Base-by-base conservation (phyloP, 106 monocot genomes). In the Alisma plantagoaquatica region DNA sequence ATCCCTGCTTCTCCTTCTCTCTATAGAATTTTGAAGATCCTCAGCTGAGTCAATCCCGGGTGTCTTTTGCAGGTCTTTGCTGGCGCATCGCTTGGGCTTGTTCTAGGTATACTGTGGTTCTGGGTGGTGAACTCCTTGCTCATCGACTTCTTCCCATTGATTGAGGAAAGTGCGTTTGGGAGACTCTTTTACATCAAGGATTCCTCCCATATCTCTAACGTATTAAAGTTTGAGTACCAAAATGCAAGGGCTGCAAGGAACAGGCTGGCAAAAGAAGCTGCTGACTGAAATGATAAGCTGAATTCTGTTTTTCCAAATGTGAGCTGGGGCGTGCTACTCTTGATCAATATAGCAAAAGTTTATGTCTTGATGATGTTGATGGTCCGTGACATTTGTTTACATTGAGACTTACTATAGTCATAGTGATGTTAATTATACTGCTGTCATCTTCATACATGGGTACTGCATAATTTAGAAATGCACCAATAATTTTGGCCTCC, bases 211-310 rank as follows among this genome's bases (percentile, higher is more conserved):
- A 84, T 96, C 18, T 64, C 66, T 2, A 71, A 89, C 69, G 96
- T 89, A 67, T 74, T 89, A 45, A 81, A 89, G 66, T 96, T 89
- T 57, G 96, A 96, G 59, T 96, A 96, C 51, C 84, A 96, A 33
- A 96, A 84, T 74, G 96, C 81, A 2, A 81, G 88, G 66, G 81
- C 84, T 51, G 81, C 81, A 22, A 46, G 89, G 43, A 74, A 73
- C 68, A 96, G 82, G 68, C 29, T 61, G 19, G 62, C 85, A 14
- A 56, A 70, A 23, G 4, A 8, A 5, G 18, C 47, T 9, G 47
- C 27, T 22, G 89, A 96, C 70, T 89, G 73, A 77, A 66, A 14
- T 14, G 9, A 14, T 6, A 38, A 38, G 35, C 9, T 38, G 35
- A n/a, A n/a, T n/a, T n/a, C n/a, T n/a, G n/a, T n/a, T 38, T 38